Percentiles rank a stretch among this genome's conserved stretches.
Evolutionary conservation across 768 basidiomycete species (phyloP).

Genomic region (Leccinum olivaceopallidum): DNA sequence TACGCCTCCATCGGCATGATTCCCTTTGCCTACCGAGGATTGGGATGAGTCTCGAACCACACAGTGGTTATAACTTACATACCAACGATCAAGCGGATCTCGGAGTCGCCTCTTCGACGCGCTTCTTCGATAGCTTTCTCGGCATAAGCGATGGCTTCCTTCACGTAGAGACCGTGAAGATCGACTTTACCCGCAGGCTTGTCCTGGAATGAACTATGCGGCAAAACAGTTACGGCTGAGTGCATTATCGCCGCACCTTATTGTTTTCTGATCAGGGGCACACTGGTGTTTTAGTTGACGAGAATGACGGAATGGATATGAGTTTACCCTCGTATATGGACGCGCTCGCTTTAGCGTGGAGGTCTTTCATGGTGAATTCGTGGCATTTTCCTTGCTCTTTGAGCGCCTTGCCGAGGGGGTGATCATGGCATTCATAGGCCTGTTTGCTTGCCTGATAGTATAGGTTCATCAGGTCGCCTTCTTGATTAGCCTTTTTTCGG

Average conservation of each 20-base stretch:
- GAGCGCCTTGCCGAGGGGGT: conserved; percentile 32
- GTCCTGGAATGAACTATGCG: conserved; percentile 40
- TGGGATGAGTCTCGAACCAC: neutral
- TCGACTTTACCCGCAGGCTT: conserved; percentile 74
- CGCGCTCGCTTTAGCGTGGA: conserved; percentile 78
- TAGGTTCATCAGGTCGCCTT: too few species aligned
- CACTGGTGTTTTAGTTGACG: neutral
- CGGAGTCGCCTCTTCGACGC: conserved; percentile 54
- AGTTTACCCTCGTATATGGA: conserved; percentile 72
- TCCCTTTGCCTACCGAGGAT: conserved; percentile 65
- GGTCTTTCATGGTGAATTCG: conserved; percentile 66
- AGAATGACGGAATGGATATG: conserved; percentile 11
- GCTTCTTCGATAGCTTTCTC: conserved; percentile 71
- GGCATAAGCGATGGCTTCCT: conserved; percentile 79
- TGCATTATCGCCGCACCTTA: conserved; percentile 38
- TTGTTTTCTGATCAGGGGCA: conserved; percentile 62
- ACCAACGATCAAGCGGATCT: conserved; percentile 87
- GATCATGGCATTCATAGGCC: too few species aligned
- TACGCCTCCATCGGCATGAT: conserved; percentile 75
- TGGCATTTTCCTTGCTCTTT: conserved; percentile 80
- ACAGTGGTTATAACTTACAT: conserved; percentile 29
- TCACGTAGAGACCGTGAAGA: conserved; percentile 89
- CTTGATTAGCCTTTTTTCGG: too few species aligned
- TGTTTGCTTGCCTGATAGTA: too few species aligned
- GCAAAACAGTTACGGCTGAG: neutral